These are phyloP conservation scores for Mimosa pudica DNA, from an alignment of 306 rosid genomes.

Conservation along the genomic window DNA sequence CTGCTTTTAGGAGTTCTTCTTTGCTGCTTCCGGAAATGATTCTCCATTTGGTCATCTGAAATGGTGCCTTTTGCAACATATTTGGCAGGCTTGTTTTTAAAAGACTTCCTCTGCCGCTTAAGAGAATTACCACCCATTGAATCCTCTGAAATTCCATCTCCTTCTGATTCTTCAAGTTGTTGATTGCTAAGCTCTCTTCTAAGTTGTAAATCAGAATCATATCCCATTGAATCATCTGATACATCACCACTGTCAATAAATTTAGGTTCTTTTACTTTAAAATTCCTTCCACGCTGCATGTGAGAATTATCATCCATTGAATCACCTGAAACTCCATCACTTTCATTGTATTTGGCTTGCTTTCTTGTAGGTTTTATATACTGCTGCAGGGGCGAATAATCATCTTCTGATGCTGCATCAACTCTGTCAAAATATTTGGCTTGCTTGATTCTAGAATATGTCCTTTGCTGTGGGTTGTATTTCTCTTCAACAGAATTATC, in stretches of 20 bases:
- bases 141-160: slow-evolving; percentile 43
- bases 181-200: slow-evolving; percentile 56
- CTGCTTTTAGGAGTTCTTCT: slow-evolving; percentile 40
- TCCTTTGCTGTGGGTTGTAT: slow-evolving; percentile 39
- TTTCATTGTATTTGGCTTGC: slow-evolving; percentile 34
- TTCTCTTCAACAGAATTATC: slow-evolving; percentile 46
- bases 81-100: slow-evolving; percentile 33
- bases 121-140: slow-evolving; percentile 37
- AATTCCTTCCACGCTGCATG: slow-evolving; percentile 29
- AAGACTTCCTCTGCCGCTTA: slow-evolving; percentile 28
- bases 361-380: slow-evolving; percentile 34
- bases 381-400: slow-evolving; percentile 36
- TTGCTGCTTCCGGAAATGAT: slow-evolving; percentile 34
- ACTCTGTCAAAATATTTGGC: slow-evolving; percentile 48
- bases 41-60: slow-evolving; percentile 40
- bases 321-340: slow-evolving; percentile 49
- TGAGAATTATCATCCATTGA: slow-evolving; percentile 34
- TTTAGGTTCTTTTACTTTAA: slow-evolving; percentile 26
- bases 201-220: slow-evolving; percentile 50
- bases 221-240: slow-evolving; percentile 50
- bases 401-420: slow-evolving; percentile 41
- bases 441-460: slow-evolving; percentile 51
- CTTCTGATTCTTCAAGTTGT: slow-evolving; percentile 44
- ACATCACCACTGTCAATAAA: slow-evolving; percentile 37
- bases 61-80: slow-evolving; percentile 28